Conservation (phyloP, 192 early-diverging fungal species). For the Mortierella alpina region DNA sequence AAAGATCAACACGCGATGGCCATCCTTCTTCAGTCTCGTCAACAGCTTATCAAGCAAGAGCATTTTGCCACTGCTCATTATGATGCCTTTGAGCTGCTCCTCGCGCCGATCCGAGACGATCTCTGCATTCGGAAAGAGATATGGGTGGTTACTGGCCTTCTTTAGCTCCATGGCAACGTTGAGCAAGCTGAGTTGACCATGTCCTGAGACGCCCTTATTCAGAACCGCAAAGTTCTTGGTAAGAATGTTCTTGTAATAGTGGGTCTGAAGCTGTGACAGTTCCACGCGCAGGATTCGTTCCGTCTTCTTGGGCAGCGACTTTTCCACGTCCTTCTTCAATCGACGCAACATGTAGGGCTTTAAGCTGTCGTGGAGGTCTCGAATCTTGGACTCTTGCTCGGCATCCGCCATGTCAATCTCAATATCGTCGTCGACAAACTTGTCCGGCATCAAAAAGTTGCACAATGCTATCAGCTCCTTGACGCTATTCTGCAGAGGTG, state of each 20-base stretch:
- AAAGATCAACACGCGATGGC: slow-evolving; percentile 97
- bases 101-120: slow-evolving; percentile 64
- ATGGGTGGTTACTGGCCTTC: slow-evolving; percentile 98
- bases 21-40: slow-evolving; percentile 86
- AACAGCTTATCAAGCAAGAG: slow-evolving; percentile 95
- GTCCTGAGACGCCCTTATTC: slow-evolving; percentile 74
- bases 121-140: slow-evolving; percentile 86
- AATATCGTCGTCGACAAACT: slow-evolving; percentile 84
- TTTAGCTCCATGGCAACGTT: slow-evolving; percentile 98
- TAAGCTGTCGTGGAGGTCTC: slow-evolving; percentile 83
- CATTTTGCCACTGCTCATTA: slow-evolving; percentile 98
- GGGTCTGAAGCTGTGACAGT: slow-evolving; percentile 87
- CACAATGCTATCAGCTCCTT: slow-evolving; percentile 93
- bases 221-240: slow-evolving; percentile 93
- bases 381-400: slow-evolving; percentile 85
- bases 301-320: slow-evolving; percentile 93
- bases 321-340: slow-evolving; percentile 98
- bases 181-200: slow-evolving; percentile 80
- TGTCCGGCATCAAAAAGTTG: slow-evolving; percentile 94
- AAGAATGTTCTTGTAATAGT: slow-evolving; percentile 95
- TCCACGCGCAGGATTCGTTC: slow-evolving; percentile 97
- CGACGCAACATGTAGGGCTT: slow-evolving; percentile 94
- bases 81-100: slow-evolving; percentile 83
- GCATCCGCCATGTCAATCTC: slow-evolving; percentile 80
- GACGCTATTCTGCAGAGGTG: slow-evolving; percentile 98